Evolutionary conservation across 257 asterid genomes (phyloP).

Genomic region (Scutellaria minor): DNA sequence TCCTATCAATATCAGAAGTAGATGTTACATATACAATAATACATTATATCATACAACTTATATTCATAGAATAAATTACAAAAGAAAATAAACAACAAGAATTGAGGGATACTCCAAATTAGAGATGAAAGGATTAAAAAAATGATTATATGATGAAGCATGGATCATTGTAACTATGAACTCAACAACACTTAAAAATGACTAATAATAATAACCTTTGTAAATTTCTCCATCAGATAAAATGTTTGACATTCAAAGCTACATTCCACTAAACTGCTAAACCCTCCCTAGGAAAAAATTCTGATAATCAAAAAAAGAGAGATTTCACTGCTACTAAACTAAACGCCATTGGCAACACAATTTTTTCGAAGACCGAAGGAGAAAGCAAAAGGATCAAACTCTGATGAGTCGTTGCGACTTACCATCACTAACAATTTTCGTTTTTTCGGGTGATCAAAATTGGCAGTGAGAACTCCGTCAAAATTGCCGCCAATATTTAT

Average conservation of each 20-base stretch:
- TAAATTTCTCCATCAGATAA: slow-evolving; percentile 22
- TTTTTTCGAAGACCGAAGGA: slow-evolving; percentile 16
- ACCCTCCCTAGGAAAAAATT: slow-evolving; percentile 32
- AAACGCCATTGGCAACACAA: slow-evolving; percentile 38
- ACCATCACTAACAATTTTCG: background rate
- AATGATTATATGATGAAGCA: too few relatives aligned
- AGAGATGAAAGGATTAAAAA: background rate
- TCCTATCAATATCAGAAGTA: background rate
- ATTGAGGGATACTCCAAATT: background rate
- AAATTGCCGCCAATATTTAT: slow-evolving; percentile 37
- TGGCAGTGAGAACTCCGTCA: slow-evolving; percentile 31
- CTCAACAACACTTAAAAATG: background rate
- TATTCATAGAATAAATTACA: background rate
- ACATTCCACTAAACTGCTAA: slow-evolving; percentile 33
- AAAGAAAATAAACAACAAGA: background rate
- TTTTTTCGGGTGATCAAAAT: slow-evolving; percentile 27
- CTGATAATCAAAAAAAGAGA: slow-evolving; percentile 16
- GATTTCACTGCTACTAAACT: slow-evolving; percentile 34
- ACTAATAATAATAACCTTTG: background rate
- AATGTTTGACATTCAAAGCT: slow-evolving; percentile 26
- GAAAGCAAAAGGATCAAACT: slow-evolving; percentile 27
- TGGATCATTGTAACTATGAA: background rate
- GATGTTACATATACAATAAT: background rate
- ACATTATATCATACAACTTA: background rate
- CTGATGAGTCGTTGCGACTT: slow-evolving; percentile 8